Conservation (phyloP, 106 monocot genomes). For the Platanthera guangdongensis region DNA sequence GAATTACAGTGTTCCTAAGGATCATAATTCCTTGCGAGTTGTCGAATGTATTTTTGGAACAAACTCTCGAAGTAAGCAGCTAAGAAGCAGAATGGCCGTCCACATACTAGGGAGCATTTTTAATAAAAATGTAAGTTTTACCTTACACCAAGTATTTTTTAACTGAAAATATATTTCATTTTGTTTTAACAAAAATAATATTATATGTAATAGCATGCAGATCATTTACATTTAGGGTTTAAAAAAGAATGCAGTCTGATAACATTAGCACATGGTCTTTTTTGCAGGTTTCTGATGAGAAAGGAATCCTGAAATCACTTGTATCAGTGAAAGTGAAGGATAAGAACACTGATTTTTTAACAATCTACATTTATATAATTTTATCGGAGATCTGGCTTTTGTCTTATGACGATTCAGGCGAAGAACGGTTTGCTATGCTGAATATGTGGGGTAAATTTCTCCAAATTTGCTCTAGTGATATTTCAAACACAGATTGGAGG, state of each 20-base stretch:
- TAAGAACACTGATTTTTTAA: constrained; percentile 64
- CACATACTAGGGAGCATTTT: constrained; percentile 49
- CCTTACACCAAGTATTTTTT: not conserved
- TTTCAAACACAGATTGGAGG: constrained; percentile 80
- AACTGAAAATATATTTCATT: not conserved
- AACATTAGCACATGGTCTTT: not conserved
- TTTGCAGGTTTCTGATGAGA: constrained; percentile 32
- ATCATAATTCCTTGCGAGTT: constrained; percentile 63
- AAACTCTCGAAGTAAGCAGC: constrained; percentile 34
- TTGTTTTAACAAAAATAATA: not conserved
- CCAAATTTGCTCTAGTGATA: constrained; percentile 61
- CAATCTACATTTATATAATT: constrained; percentile 49
- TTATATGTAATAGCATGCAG: not conserved
- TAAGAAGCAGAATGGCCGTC: constrained; percentile 56
- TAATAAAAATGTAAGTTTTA: constrained; percentile 42
- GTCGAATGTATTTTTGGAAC: constrained; percentile 64
- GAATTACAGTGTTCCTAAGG: constrained; percentile 53
- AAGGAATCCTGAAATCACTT: constrained; percentile 47
- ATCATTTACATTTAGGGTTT: too few relatives aligned
- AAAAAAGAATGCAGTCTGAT: too few relatives aligned
- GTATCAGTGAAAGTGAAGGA: constrained; percentile 52
- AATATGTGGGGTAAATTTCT: constrained; percentile 61
- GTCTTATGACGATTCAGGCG: constrained; percentile 20
- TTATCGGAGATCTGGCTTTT: constrained; percentile 62
- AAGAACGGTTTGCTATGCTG: constrained; percentile 24